Base-by-base conservation (phyloP, 2,329 filamentous ascomycete species). In the Xenoacremonium recifei region DNA sequence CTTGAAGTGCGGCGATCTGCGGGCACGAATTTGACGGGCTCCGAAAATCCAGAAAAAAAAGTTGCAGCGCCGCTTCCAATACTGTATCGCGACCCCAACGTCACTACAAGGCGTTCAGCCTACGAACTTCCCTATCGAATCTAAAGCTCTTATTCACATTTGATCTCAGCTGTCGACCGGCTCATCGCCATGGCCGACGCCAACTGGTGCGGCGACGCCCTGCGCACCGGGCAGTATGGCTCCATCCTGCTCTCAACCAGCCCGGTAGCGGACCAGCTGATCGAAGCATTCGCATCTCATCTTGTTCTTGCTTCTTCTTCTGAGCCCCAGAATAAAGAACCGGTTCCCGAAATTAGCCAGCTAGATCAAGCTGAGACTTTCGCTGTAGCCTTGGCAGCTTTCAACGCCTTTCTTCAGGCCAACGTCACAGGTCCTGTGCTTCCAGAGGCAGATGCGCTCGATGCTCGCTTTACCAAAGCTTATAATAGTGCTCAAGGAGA, bases 341-440 rank as follows among this genome's bases (percentile, higher is more conserved):
- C 27, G 20, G 40, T 42, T 12, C 32, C 41, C 7, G 36, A 15
- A 15, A n/a, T n/a, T n/a, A n/a, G n/a, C n/a, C n/a, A n/a, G n/a
- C n/a, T n/a, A n/a, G 17, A 44, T 20, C 36, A 29, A 15, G 38
- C 48, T 10, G 49, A 53, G 15, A 43, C 53, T 10, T 48, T 66
- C 1, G 48, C 56, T 12, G 54, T 68, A 19, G 64, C 58, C 5
- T 39, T 66, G 6, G 65, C 66, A 30, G 60, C 66, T 2, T 73
- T 96, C 10, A 78, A 89, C 58, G 80, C 84, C 10, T 96, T 96
- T 61, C 66, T 96, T 13, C 91, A 96, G 63, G 82, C 82, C 1
- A 96, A 89, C 60, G 87, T 95, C 40, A 96, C 91, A 4, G 91
- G 91, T 0, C 91, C 91, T 1, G 84, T 89, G 0, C 70, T 95